Percentiles rank a stretch among this genome's conserved stretches.
Evolutionary conservation across 495 filamentous ascomycete genomes (phyloP).

Genomic region (Penicillium argentinense): DNA sequence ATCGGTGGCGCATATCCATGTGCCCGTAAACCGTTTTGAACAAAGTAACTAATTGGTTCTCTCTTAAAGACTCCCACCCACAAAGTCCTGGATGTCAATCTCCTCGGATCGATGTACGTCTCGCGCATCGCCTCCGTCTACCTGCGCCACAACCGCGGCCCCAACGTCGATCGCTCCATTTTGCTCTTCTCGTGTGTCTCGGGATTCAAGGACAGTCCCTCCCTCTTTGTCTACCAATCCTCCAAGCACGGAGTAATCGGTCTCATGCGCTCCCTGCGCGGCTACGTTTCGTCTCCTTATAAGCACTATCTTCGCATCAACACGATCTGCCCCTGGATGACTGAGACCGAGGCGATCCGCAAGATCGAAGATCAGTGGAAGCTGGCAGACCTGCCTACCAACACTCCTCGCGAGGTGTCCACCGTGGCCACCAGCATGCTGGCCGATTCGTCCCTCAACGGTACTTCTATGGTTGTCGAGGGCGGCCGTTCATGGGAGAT

Average conservation of each 20-base stretch:
- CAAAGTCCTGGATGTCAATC: slow-evolving; percentile 50
- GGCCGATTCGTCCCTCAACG: slow-evolving; percentile 38
- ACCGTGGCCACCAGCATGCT: slow-evolving; percentile 40
- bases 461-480: slow-evolving; percentile 46
- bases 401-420: slow-evolving; percentile 44
- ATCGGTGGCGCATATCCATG: too few relatives aligned
- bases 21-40: too few relatives aligned
- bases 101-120: slow-evolving; percentile 49
- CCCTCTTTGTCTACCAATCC: slow-evolving; percentile 48
- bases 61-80: slow-evolving; percentile 44
- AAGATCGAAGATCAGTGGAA: slow-evolving; percentile 45
- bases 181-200: slow-evolving; percentile 45
- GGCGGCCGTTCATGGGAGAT: slow-evolving; percentile 51
- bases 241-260: slow-evolving; percentile 52
- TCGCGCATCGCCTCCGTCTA: slow-evolving; percentile 46
- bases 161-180: slow-evolving; percentile 43
- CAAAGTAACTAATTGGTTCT: too few relatives aligned
- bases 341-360: slow-evolving; percentile 41
- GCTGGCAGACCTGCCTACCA: slow-evolving; percentile 45
- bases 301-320: slow-evolving; percentile 49
- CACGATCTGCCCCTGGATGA: slow-evolving; percentile 56
- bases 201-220: slow-evolving; percentile 49
- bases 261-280: slow-evolving; percentile 47
- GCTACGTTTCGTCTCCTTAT: slow-evolving; percentile 36
- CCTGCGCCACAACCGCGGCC: slow-evolving; percentile 43